Conservation (phyloP, 1,284 basidiomycete genomes). For the Ustilago hordei region DNA sequence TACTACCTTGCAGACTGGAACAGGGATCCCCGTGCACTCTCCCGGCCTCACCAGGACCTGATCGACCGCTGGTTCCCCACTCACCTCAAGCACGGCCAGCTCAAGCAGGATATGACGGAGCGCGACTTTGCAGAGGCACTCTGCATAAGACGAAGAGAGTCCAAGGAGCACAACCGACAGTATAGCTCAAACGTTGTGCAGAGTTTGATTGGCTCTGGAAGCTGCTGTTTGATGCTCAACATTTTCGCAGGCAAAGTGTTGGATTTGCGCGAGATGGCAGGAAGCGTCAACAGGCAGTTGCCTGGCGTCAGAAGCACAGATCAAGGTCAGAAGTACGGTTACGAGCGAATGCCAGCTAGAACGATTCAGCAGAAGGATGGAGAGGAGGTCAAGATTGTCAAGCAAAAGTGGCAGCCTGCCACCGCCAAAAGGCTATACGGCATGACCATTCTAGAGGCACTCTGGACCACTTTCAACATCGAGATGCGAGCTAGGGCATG, state of each 20-base stretch:
- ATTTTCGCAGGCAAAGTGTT: slow-evolving; percentile 39
- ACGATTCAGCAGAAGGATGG: slow-evolving; percentile 24
- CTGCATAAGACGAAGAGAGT: slow-evolving; percentile 32
- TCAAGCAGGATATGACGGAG: slow-evolving; percentile 27
- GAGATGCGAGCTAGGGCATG: slow-evolving; percentile 40
- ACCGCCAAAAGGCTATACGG: slow-evolving; percentile 35
- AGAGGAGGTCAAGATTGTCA: slow-evolving; percentile 5
- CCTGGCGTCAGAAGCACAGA: slow-evolving; percentile 27
- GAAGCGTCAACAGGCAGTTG: slow-evolving; percentile 23
- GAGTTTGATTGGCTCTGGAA: slow-evolving; percentile 39
- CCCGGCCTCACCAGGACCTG: slow-evolving; percentile 43
- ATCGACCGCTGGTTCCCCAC: slow-evolving; percentile 50
- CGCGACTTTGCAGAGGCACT: slow-evolving; percentile 37
- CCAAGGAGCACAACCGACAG: slow-evolving; percentile 22
- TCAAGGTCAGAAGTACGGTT: slow-evolving; percentile 28
- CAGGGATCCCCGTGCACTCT: slow-evolving; percentile 27
- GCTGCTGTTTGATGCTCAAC: slow-evolving; percentile 48
- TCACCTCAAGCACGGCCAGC: slow-evolving; percentile 29
- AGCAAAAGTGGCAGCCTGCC: slow-evolving; percentile 46
- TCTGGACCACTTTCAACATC: slow-evolving; percentile 46
- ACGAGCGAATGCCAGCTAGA: slow-evolving; percentile 40
- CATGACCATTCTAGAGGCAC: slow-evolving; percentile 45
- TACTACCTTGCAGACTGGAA: slow-evolving; percentile 34
- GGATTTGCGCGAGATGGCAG: slow-evolving; percentile 46
- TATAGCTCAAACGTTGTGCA: slow-evolving; percentile 42